Conservation (phyloP, 1,139 yeast species). For the Suhomyces kunorum region DNA sequence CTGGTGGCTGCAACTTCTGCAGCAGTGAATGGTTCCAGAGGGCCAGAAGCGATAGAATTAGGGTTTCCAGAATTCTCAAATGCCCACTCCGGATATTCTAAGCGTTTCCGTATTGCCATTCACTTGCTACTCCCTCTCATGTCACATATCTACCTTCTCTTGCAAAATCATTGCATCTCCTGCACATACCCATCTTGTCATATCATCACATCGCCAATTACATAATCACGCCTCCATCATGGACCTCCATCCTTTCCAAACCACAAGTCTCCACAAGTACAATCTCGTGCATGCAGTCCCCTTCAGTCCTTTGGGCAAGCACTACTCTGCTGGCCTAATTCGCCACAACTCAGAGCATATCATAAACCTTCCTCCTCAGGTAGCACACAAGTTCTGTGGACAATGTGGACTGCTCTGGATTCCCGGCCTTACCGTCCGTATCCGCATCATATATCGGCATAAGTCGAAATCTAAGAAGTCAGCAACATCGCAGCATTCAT, state of each 20-base stretch:
- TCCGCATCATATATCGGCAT: conserved; percentile 24
- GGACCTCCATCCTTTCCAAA: conserved; percentile 11
- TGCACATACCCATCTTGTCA: no score
- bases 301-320: conserved; percentile 28
- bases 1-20: no score
- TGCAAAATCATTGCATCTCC: background rate
- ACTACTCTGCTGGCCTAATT: conserved; percentile 28
- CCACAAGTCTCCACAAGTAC: conserved; percentile 28
- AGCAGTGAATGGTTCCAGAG: no score
- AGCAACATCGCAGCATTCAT: background rate
- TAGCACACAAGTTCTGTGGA: conserved; percentile 41
- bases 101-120: no score
- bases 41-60: no score
- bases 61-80: no score
- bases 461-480: conserved; percentile 16
- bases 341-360: conserved; percentile 25
- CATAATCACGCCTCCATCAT: background rate
- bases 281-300: conserved; percentile 34
- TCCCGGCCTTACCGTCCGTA: conserved; percentile 46
- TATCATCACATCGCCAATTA: background rate
- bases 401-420: conserved; percentile 47
- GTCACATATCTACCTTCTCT: no score
- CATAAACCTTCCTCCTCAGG: conserved; percentile 30
- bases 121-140: no score
- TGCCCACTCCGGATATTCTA: no score